Base-by-base conservation (phyloP, 2,329 filamentous ascomycete species). In the Gyromitra esculenta region DNA sequence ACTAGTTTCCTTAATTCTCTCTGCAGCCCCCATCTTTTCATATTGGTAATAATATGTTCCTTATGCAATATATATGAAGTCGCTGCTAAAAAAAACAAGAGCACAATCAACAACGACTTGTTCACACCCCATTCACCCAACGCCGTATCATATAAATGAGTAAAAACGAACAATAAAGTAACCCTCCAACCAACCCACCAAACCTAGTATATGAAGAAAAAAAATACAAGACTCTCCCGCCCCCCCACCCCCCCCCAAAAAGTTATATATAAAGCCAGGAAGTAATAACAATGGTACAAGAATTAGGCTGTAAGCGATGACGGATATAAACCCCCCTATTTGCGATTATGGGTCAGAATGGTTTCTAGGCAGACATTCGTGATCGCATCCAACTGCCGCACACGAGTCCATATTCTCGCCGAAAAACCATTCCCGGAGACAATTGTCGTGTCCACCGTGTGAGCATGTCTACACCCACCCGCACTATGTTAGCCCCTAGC, bases 351-450 rank as follows among this genome's bases (percentile, higher is more conserved):
- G n/a, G 18, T 69, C 54, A 1, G 71, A 59, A n/a, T 62, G 54
- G 8, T 56, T 63, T 48, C 64, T 62, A 2, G 77, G 69, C 9
- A 77, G 64, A 57, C 79, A 80, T 25, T 80, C 78, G 60, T 80
- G 79, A 43, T 78, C 79, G 64, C 79, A 80, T 18, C 79, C 79
- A 15, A 78, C 77, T 2, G 78, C 79, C 13, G 79, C 77, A 56
- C 79, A 80, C 9, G 76, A 77, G 41, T 76, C 77, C 76, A 79
- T 78, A 60, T 73, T 73, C n/a, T 78, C 69, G 11, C 63, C 79
- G 39, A 80, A 71, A 45, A 80, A 80, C 79, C 79, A 80, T 35
- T 75, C 78, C 41, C 79, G 64, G 15, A 80, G 69, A 63, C 79
- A 80, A 6, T 39, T 64, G 43, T 80, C 79, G 56, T 80, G 79